Conservation (phyloP, 257 asterid species). For the Salvia splendens region DNA sequence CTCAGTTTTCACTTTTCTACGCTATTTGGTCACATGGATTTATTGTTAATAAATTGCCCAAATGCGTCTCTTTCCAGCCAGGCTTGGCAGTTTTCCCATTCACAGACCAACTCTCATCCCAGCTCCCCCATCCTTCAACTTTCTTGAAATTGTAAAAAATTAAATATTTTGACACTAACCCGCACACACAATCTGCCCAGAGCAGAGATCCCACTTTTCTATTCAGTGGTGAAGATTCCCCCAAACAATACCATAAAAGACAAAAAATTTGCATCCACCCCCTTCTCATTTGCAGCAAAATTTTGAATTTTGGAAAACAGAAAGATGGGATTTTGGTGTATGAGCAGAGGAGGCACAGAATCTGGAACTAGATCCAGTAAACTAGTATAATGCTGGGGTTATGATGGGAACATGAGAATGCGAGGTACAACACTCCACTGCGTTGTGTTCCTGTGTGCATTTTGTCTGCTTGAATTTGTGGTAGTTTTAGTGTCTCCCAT, state of each 20-base stretch:
- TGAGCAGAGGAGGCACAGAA: slow-evolving; percentile 41
- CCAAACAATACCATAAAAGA: slow-evolving; percentile 25
- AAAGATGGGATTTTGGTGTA: slow-evolving; percentile 13
- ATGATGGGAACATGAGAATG: slow-evolving; percentile 66
- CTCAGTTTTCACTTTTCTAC: slow-evolving; percentile 1
- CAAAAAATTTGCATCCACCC: slow-evolving; percentile 27
- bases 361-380: slow-evolving; percentile 59
- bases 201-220: slow-evolving; percentile 36
- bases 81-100: slow-evolving; percentile 52
- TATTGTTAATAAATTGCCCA: slow-evolving; percentile 28
- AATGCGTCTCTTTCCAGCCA: slow-evolving; percentile 55
- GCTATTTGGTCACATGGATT: too few species aligned
- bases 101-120: slow-evolving; percentile 29
- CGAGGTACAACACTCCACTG: slow-evolving; percentile 56
- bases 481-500: slow-evolving; percentile 45
- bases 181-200: slow-evolving; percentile 39
- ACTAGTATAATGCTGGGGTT: slow-evolving; percentile 64
- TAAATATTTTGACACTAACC: slow-evolving; percentile 38
- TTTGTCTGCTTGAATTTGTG: slow-evolving; percentile 46
- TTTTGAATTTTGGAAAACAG: slow-evolving; percentile 14
- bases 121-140: slow-evolving; percentile 37
- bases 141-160: slow-evolving; percentile 38
- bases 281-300: slow-evolving; percentile 26
- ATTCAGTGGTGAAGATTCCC: slow-evolving; percentile 25
- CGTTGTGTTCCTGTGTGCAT: slow-evolving; percentile 45